These are phyloP conservation scores for Dysphania ambrosioides DNA, from an alignment of 148 eudicot genomes.

Conservation along the genomic window DNA sequence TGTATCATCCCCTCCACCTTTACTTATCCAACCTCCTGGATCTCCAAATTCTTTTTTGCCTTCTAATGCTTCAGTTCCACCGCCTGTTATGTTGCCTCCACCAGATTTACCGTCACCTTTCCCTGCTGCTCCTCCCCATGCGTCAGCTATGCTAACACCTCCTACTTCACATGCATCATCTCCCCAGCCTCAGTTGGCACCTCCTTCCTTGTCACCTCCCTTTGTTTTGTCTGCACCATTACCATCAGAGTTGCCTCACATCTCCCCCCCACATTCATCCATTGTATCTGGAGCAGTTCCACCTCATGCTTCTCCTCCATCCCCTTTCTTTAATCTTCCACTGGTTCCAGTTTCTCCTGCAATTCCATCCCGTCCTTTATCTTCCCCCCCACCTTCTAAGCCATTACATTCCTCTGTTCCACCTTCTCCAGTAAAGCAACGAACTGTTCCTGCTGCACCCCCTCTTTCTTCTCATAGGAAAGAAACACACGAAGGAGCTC, in stretches of 20 bases:
- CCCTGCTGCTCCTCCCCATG: slow-evolving; percentile 25
- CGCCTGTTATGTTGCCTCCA: slow-evolving; percentile 17
- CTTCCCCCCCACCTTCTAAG: slow-evolving; percentile 24
- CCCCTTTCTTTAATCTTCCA: slow-evolving; percentile 33
- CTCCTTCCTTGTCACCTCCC: slow-evolving; percentile 22
- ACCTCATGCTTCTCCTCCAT: slow-evolving; percentile 24
- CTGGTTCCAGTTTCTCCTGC: slow-evolving; percentile 35
- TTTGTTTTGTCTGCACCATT: slow-evolving; percentile 26
- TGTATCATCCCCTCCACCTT: slow-evolving; percentile 18
- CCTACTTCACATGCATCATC: slow-evolving; percentile 24
- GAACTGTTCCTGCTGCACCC: slow-evolving; percentile 26
- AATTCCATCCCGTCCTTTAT: slow-evolving; percentile 23
- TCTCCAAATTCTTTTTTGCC: slow-evolving; percentile 13
- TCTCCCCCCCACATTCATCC: slow-evolving; percentile 15
- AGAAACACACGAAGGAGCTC: slow-evolving; percentile 28
- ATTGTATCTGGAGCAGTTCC: slow-evolving; percentile 11
- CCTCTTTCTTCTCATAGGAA: slow-evolving; percentile 34
- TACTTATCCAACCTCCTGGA: slow-evolving; percentile 9
- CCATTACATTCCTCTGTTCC: slow-evolving; percentile 25
- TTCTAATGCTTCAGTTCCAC: slow-evolving; percentile 8
- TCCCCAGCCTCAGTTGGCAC: too few species aligned
- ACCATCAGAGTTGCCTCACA: slow-evolving; percentile 17
- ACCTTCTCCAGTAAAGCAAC: slow-evolving; percentile 32
- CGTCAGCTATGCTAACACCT: slow-evolving; percentile 18
- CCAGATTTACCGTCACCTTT: slow-evolving; percentile 16